phyloP scores from a whole-genome alignment of 176 grass and related monocot species.

The Elymus sibiricus region DNA sequence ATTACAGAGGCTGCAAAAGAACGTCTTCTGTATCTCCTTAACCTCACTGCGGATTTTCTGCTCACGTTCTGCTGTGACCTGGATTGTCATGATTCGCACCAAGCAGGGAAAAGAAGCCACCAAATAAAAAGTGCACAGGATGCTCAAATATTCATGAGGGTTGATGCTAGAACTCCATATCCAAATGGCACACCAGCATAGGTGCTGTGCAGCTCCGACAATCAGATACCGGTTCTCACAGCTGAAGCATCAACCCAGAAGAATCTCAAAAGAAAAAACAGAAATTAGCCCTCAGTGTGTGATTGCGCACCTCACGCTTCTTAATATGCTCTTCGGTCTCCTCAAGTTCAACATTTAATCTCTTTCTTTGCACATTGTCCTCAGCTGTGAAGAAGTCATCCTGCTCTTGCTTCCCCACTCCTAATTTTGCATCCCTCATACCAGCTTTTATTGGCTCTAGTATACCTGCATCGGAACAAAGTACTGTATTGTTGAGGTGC shows the following conservation, averaged over 20 bases:
- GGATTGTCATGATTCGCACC: conserved; percentile 94
- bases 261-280: conserved; percentile 9
- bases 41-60: conserved; percentile 94
- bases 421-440: conserved; percentile 87
- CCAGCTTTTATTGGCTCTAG: conserved; percentile 86
- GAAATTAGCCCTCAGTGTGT: conserved; percentile 11
- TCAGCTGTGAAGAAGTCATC: conserved; percentile 97
- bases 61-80: conserved; percentile 99
- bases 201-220: conserved; percentile 10
- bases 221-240: conserved; percentile 35
- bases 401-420: conserved; percentile 95
- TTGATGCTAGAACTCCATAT: conserved; percentile 45
- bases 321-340: conserved; percentile 91
- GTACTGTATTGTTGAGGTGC: background rate
- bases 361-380: conserved; percentile 83
- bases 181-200: conserved; percentile 6
- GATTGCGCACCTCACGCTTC: conserved; percentile 80
- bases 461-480: conserved; percentile 54
- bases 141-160: conserved; percentile 47
- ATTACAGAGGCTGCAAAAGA: conserved; percentile 94
- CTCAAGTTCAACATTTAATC: conserved; percentile 79
- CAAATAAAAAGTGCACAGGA: conserved; percentile 84
- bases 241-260: conserved; percentile 52
- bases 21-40: conserved; percentile 92
- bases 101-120: conserved; percentile 76